Base-by-base conservation (phyloP, 2,329 filamentous ascomycete genomes). In the Pestalotiopsis sp. region DNA sequence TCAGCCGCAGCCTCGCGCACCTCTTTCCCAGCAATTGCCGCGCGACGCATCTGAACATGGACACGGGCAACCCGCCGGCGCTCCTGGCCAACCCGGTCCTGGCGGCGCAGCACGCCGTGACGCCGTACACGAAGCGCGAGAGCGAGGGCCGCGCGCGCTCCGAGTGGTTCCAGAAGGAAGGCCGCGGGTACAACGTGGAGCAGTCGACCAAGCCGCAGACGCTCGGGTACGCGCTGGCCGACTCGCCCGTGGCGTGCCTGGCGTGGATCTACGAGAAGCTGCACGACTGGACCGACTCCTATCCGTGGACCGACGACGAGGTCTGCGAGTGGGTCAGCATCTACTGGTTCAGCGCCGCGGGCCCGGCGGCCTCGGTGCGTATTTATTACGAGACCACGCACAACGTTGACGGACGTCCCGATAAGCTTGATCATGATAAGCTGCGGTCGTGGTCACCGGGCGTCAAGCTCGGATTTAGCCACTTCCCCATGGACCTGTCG, bases 231-330 rank as follows among this genome's bases (percentile, higher is more conserved):
- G 89, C 84, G 0, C 82, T 95, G 3, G 84, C 87, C 0, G 92
- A 94, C 76, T 90, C 87, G 6, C 93, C 93, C 0, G 87, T 93
- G 0, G 91, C 87, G 0, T 80, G 94, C 3, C 82, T 95, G 1
- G 88, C 91, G 0, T 96, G 93, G 93, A 90, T 95, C 41, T 92
- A 92, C 72, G 93, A 95, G 79, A 95, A 95, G 76, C 80, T 95
- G 49, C 88, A 91, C 72, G 90, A 92, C 73, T 95, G 92, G 93
- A 90, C 90, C 0, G 92, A 95, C 73, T 74, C 73, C 1, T 94
- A 94, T 74, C 81, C 86, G 0, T 95, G 92, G 92, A 91, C 88
- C 0, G 90, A 93, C 70, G 91, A 94, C 67, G 92, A 95, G 79
- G 85, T 95, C 9, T 80, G 93, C 31, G 93, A 90, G 0, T 95